Percentiles rank a stretch among this genome's conserved stretches.
Conservation (phyloP, 495 filamentous ascomycete genomes). For the Daldinia loculata region DNA sequence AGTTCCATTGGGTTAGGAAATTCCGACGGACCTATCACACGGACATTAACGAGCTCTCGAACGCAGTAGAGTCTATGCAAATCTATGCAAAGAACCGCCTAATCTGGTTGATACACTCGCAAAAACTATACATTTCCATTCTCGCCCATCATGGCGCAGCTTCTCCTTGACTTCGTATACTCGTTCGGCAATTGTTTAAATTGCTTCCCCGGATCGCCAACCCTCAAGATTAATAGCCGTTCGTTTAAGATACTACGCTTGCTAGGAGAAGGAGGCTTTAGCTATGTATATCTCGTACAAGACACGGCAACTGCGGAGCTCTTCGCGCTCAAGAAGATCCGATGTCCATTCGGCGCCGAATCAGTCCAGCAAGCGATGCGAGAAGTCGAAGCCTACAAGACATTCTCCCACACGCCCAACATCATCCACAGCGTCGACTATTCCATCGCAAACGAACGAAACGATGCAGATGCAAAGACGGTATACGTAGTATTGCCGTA, state of each 20-base stretch:
- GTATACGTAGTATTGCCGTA: conserved; percentile 97
- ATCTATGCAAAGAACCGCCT: too few relatives aligned
- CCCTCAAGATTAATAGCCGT: conserved; percentile 92
- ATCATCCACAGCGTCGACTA: conserved; percentile 95
- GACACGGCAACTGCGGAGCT: conserved; percentile 80
- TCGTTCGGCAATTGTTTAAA: conserved; percentile 92
- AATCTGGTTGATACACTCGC: too few relatives aligned
- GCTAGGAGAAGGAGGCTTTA: conserved; percentile 96
- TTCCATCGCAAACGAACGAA: conserved; percentile 63
- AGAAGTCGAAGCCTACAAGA: conserved; percentile 94
- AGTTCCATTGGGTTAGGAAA: background rate
- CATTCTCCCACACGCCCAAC: conserved; percentile 81
- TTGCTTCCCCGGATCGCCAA: conserved; percentile 93
- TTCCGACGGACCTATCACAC: background rate
- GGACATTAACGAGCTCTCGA: background rate
- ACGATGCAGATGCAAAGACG: conserved; percentile 80
- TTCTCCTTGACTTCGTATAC: conserved; percentile 87
- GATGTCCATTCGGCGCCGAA: conserved; percentile 96
- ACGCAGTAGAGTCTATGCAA: too few relatives aligned
- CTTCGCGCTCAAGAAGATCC: conserved; percentile 97
- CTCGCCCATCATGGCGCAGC: conserved; percentile 73
- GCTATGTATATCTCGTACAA: conserved; percentile 98
- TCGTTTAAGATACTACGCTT: conserved; percentile 95
- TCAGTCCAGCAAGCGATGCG: conserved; percentile 92
- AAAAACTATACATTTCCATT: background rate